Conservation (phyloP, 1,284 basidiomycete genomes). For the Hypsizygus ulmarius region DNA sequence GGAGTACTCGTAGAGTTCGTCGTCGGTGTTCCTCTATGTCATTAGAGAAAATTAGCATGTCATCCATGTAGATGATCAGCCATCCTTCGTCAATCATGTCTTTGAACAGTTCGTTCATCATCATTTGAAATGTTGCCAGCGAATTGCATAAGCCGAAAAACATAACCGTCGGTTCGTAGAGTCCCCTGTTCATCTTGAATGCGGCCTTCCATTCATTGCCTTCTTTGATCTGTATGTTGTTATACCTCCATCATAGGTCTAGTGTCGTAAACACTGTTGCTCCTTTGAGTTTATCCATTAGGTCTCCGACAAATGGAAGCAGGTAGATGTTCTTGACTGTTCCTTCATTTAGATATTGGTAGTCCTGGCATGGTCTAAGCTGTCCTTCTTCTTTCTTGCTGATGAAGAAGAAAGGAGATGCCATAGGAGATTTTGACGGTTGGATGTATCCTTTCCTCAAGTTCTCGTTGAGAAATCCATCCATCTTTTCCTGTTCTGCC, state of each 20-base stretch:
- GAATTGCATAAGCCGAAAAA: slow-evolving; percentile 9
- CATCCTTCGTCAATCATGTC: neutral
- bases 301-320: neutral
- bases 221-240: neutral
- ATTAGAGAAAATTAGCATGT: slow-evolving; percentile 1
- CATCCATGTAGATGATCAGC: slow-evolving; percentile 5
- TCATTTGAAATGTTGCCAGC: too few species aligned
- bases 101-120: too few species aligned
- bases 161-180: slow-evolving; percentile 2
- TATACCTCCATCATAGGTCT: neutral
- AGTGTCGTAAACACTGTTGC: neutral
- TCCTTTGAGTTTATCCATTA: too few species aligned
- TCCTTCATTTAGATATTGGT: neutral
- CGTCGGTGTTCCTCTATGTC: too few species aligned
- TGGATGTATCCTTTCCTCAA: too few species aligned
- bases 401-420: too few species aligned
- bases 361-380: too few species aligned
- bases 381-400: too few species aligned
- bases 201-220: slow-evolving; percentile 6
- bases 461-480: too few species aligned
- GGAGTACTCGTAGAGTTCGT: too few species aligned
- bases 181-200: slow-evolving; percentile 6
- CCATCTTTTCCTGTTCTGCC: too few species aligned
- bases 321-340: neutral
- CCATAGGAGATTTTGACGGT: too few species aligned